Conservation (phyloP, 192 early-diverging fungal genomes). For the Backusella parvicylindrica region DNA sequence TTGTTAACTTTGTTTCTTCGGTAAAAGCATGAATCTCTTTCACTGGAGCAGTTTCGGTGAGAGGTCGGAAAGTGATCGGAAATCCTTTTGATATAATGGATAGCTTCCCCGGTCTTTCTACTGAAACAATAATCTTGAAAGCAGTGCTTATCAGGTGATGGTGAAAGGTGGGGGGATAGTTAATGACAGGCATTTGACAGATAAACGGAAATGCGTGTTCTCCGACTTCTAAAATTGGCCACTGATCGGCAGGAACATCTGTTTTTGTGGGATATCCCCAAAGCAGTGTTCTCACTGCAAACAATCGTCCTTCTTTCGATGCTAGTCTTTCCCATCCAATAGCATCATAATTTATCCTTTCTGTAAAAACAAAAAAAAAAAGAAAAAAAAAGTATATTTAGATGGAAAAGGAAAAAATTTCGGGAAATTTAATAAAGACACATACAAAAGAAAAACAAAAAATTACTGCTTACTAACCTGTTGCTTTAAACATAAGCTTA, state of each 20-base stretch:
- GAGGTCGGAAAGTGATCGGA: background rate
- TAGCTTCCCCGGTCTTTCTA: background rate
- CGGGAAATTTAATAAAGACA: background rate
- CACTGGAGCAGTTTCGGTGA: background rate
- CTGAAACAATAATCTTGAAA: background rate
- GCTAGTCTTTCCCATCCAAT: conserved; percentile 2
- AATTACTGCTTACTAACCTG: conserved; percentile 5
- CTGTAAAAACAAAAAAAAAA: background rate
- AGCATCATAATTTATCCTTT: conserved; percentile 11
- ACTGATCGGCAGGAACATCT: background rate
- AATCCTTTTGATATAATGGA: background rate
- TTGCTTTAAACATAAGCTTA: conserved; percentile 21
- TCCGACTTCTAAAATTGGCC: background rate
- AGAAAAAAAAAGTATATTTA: background rate
- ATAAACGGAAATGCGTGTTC: background rate
- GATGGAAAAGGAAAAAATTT: background rate
- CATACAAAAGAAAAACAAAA: too few species aligned
- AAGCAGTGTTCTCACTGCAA: background rate
- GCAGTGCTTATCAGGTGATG: background rate
- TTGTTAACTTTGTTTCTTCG: background rate
- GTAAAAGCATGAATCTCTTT: background rate
- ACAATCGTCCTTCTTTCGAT: background rate
- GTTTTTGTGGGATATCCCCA: background rate
- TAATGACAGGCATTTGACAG: conserved; percentile 6
- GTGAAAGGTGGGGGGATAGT: conserved; percentile 1